Conservation (phyloP, 2,329 filamentous ascomycete genomes). For the Stagonosporopsis tanaceti region DNA sequence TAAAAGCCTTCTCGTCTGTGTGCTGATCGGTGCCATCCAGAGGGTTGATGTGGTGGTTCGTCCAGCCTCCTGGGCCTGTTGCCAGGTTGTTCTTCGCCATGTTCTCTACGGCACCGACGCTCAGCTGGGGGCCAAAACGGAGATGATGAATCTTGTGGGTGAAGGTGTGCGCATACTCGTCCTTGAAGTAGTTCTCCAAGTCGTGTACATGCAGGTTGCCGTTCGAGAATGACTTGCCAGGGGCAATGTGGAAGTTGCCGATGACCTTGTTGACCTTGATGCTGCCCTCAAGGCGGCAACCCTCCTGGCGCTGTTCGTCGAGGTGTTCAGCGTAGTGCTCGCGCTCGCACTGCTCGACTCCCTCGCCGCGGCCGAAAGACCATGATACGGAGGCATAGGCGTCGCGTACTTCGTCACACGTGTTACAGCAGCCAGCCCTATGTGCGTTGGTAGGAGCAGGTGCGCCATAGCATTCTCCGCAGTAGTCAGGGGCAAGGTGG, state of each 20-base stretch:
- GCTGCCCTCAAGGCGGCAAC: constrained; percentile 90
- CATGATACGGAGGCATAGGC: constrained; percentile 89
- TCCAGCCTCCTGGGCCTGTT: constrained; percentile 71
- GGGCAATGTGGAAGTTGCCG: constrained; percentile 98
- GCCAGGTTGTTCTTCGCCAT: constrained; percentile 58
- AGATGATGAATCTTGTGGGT: constrained; percentile 87
- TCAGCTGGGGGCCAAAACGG: constrained; percentile 90
- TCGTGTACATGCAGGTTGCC: constrained; percentile 98
- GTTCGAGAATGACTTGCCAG: constrained; percentile 93
- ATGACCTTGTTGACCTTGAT: constrained; percentile 98
- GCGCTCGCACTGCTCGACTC: constrained; percentile 92
- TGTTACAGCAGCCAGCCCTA: constrained; percentile 94
- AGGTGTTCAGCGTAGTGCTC: constrained; percentile 93
- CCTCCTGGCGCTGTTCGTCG: constrained; percentile 86
- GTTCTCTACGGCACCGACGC: constrained; percentile 67
- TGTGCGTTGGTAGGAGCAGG: constrained; percentile 71
- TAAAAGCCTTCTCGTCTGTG: constrained; percentile 83
- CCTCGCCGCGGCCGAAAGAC: constrained; percentile 92
- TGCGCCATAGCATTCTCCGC: constrained; percentile 91
- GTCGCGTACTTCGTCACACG: constrained; percentile 94
- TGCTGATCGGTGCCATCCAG: constrained; percentile 81
- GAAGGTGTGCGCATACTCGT: constrained; percentile 78
- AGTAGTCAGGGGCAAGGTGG: constrained; percentile 92
- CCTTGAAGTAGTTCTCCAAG: constrained; percentile 90
- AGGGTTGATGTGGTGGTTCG: constrained; percentile 90